phyloP scores from a whole-genome alignment of 331 rosid species.

The Spiraea crenata region DNA sequence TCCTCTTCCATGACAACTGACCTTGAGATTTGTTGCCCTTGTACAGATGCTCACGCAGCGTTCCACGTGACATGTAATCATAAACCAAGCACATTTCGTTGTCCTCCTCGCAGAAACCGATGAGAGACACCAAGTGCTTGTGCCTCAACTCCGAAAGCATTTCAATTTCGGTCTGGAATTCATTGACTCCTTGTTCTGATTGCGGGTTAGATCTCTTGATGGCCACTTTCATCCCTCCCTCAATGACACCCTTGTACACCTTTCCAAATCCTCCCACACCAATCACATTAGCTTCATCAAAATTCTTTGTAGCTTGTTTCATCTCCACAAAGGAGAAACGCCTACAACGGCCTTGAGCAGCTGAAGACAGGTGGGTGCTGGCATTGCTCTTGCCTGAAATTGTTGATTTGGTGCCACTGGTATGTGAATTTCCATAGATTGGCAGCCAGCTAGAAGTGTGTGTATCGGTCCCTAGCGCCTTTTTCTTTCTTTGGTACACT shows the following conservation, averaged over 20 bases:
- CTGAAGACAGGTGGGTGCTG: conserved; percentile 40
- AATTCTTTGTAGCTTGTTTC: conserved; percentile 62
- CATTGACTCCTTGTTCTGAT: conserved; percentile 92
- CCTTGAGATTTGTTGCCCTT: conserved; percentile 58
- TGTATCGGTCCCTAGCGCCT: conserved; percentile 37
- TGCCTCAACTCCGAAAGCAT: conserved; percentile 97
- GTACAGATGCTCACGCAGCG: conserved; percentile 83
- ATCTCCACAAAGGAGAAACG: conserved; percentile 71
- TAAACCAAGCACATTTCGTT: conserved; percentile 87
- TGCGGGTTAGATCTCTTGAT: conserved; percentile 88
- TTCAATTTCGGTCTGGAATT: conserved; percentile 91
- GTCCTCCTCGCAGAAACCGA: conserved; percentile 89
- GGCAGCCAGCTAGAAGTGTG: conserved; percentile 87
- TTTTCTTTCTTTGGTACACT: conserved; percentile 53
- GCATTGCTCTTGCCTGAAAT: conserved; percentile 56
- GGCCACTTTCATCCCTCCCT: conserved; percentile 67
- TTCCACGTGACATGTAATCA: conserved; percentile 84
- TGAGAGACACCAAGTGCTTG: conserved; percentile 86
- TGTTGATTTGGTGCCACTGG: conserved; percentile 48
- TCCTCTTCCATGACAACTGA: conserved; percentile 75
- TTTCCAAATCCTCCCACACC: conserved; percentile 99
- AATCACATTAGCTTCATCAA: conserved; percentile 75
- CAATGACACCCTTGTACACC: conserved; percentile 83
- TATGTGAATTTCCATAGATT: conserved; percentile 51
- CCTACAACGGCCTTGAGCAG: conserved; percentile 83